Percentiles rank a stretch among this genome's conserved stretches.
Conservation (phyloP, 352 stramenopile genomes). For the Globisporangium emineosum region DNA sequence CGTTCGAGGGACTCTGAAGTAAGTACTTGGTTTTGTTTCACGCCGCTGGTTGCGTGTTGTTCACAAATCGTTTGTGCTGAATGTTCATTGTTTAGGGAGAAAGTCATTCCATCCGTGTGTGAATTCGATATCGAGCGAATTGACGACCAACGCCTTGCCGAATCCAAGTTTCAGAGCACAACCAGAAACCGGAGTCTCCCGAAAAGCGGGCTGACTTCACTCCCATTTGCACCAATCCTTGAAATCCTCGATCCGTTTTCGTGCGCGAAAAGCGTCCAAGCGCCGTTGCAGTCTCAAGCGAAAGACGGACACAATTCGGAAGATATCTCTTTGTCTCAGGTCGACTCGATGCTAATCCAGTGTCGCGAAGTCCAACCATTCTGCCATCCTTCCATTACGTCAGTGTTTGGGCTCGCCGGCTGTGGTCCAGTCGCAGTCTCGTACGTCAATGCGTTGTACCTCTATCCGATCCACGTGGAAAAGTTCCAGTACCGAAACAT, state of each 20-base stretch:
- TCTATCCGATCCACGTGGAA: conserved; percentile 66
- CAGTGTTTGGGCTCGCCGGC: conserved; percentile 37
- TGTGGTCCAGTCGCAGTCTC: conserved; percentile 53
- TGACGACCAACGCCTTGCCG: conserved; percentile 32
- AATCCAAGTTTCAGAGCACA: conserved; percentile 37
- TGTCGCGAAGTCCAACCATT: conserved; percentile 69
- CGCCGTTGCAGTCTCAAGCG: background rate
- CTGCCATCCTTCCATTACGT: conserved; percentile 34
- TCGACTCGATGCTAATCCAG: conserved; percentile 3
- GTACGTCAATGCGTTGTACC: conserved; percentile 59
- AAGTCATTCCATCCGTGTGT: conserved; percentile 42
- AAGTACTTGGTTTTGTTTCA: conserved; percentile 6
- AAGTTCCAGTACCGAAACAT: conserved; percentile 69
- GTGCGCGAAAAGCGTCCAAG: background rate
- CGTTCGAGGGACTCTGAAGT: conserved; percentile 51
- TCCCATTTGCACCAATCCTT: conserved; percentile 11
- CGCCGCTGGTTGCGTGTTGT: background rate
- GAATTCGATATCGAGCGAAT: conserved; percentile 59
- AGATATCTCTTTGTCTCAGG: background rate
- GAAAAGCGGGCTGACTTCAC: background rate
- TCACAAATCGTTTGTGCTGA: background rate
- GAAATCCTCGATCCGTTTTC: conserved; percentile 41
- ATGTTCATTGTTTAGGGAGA: conserved; percentile 36
- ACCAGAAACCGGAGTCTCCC: conserved; percentile 3
- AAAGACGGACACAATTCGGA: conserved; percentile 4